phyloP scores from a whole-genome alignment of 768 basidiomycete genomes.

The Macrocybe gigantea region DNA sequence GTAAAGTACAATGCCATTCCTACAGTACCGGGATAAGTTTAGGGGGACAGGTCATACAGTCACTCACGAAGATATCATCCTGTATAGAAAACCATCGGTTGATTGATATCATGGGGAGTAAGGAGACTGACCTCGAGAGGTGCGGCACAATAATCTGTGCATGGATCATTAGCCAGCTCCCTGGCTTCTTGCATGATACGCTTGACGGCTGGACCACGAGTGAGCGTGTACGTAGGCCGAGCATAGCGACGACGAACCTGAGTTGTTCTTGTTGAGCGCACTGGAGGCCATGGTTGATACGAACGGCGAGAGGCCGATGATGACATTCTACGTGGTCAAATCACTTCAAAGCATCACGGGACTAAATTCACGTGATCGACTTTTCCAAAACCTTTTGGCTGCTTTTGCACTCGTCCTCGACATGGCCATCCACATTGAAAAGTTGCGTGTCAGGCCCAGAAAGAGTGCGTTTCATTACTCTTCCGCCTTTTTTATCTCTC shows the following conservation, averaged over 20 bases:
- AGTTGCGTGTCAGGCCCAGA: slow-evolving; percentile 72
- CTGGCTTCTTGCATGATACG: slow-evolving; percentile 95
- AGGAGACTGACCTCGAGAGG: slow-evolving; percentile 55
- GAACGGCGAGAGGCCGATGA: too few relatives aligned
- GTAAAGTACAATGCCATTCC: slow-evolving; percentile 98
- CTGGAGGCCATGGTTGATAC: slow-evolving; percentile 20
- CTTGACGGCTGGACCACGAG: slow-evolving; percentile 65
- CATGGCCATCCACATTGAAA: slow-evolving; percentile 69
- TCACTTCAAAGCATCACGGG: too few relatives aligned
- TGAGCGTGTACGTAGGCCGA: slow-evolving; percentile 1
- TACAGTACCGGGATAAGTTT: slow-evolving; percentile 19
- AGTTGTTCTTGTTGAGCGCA: slow-evolving; percentile 84
- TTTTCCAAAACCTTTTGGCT: too few relatives aligned
- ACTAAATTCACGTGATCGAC: too few relatives aligned
- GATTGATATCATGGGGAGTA: not conserved
- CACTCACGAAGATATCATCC: slow-evolving; percentile 86
- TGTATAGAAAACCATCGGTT: slow-evolving; percentile 20
- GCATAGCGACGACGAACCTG: slow-evolving; percentile 40
- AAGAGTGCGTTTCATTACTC: slow-evolving; percentile 46
- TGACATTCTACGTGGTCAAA: too few relatives aligned
- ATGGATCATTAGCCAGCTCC: slow-evolving; percentile 81
- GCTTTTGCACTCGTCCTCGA: slow-evolving; percentile 2
- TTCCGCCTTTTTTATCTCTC: slow-evolving; percentile 1
- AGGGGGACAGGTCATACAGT: not conserved
- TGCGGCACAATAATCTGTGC: slow-evolving; percentile 84